Evolutionary conservation across 345 rosid genomes (phyloP), one percentile per base, ranked within the genome.

Genomic region (Arabis alpina): DNA sequence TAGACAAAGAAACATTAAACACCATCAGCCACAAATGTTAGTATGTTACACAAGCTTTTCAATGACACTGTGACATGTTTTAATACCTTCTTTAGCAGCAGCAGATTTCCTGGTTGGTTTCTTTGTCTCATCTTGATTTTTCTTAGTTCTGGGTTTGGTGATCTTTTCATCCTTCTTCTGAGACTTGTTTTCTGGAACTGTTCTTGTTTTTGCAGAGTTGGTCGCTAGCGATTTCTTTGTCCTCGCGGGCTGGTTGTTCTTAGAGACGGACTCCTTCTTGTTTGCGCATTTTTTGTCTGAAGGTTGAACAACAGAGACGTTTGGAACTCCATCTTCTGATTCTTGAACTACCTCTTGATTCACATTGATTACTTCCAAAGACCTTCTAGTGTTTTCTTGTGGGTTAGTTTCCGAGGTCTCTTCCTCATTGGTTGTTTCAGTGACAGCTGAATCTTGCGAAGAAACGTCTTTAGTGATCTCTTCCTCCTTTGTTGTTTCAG

Each of bases 81-180:
- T 78, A 64, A 4, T 76, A 73, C 96, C 93, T 85, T 81, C 87
- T 64, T 78, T 76, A 7, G 70, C 24, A 16, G 70, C 24, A 16
- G 79, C 77, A 43, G 80, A 41, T 69, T 83, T 86, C 77, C 74
- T 84, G 61, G 47, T 86, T 45, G 53, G 74, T 71, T 75, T 86
- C 73, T 65, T 82, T 10, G 32, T 72, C 79, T 73, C 82, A 64
- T 82, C 71, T 64, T 70, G 75, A 32, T 10, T 25, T 70, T 51
- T 82, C 41, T 56, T 55, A 28, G 80, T 30, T 67, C 79, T 87
- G 30, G 76, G 76, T 70, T 85, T 93, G 34, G 75, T 71, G 32
- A 79, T 74, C 80, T 70, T 87, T 64, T 85, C 90, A 14, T 70
- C 49, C 41, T 79, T 86, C 82, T 80, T 88, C 74, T 84, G 89